phyloP scores from a whole-genome alignment of 805 yeast species.

The Lipomyces sp. region DNA sequence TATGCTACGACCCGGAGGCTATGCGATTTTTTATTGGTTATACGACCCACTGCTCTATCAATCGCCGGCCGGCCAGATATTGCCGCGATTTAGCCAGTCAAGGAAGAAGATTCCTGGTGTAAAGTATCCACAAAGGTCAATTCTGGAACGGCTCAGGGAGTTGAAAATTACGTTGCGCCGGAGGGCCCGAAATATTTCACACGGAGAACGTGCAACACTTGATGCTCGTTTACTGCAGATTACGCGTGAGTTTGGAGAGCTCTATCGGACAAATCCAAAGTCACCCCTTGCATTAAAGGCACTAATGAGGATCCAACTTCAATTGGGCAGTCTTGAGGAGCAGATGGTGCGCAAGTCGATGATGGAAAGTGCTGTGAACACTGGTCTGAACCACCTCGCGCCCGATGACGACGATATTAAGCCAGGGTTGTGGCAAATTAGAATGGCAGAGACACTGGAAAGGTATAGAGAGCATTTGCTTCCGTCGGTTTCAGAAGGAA shows the following conservation, averaged over 20 bases:
- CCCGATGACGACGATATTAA: background rate
- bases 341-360: background rate
- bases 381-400: background rate
- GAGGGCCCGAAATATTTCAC: background rate
- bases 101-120: background rate
- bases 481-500: background rate
- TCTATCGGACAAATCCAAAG: background rate
- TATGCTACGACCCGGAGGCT: background rate
- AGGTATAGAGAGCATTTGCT: background rate
- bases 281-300: background rate
- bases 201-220: background rate
- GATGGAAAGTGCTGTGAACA: background rate
- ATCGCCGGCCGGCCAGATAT: background rate
- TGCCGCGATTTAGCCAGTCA: background rate
- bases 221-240: background rate
- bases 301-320: background rate
- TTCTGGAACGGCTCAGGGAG: background rate
- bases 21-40: background rate
- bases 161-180: background rate
- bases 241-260: background rate
- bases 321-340: background rate
- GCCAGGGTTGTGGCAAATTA: background rate
- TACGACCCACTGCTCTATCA: conserved; percentile 1
- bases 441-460: background rate
- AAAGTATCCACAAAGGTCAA: background rate